Evolutionary conservation across 225 moss, liverwort and hornwort genomes (phyloP).

Genomic region (Takakia lepidozioides): DNA sequence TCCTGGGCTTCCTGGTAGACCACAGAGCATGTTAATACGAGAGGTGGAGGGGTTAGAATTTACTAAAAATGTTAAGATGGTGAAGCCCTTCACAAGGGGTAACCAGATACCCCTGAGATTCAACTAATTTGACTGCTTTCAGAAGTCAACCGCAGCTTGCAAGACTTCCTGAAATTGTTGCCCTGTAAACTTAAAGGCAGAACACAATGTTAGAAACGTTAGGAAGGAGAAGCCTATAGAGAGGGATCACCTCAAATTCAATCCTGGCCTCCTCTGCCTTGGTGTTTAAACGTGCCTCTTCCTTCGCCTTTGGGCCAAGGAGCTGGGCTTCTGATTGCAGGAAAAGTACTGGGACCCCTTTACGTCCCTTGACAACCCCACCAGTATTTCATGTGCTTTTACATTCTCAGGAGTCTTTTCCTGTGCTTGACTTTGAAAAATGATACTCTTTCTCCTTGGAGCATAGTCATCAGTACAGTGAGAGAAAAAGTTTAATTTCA

Average conservation of each 20-base stretch:
- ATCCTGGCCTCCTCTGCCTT: conserved; percentile 10
- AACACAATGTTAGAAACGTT: neutral
- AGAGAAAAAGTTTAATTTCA: conserved; percentile 12
- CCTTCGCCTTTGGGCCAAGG: neutral
- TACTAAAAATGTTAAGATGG: neutral
- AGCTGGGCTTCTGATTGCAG: too few relatives aligned
- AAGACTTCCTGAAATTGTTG: conserved; percentile 8
- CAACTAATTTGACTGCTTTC: too few relatives aligned
- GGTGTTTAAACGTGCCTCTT: neutral
- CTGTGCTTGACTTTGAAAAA: conserved; percentile 33
- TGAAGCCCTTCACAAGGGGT: neutral
- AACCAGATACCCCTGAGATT: neutral
- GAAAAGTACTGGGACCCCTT: conserved; percentile 2
- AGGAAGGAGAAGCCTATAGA: neutral
- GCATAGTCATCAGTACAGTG: conserved; percentile 14
- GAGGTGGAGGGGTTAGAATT: neutral
- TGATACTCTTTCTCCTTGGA: conserved; percentile 33
- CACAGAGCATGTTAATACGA: neutral
- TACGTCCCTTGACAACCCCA: conserved; percentile 14
- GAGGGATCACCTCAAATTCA: neutral
- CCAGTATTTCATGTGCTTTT: conserved; percentile 5
- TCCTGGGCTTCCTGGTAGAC: conserved; percentile 39
- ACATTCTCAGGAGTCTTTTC: conserved; percentile 11
- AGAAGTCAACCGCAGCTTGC: conserved; percentile 4
- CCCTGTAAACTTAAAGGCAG: neutral